phyloP scores from a whole-genome alignment of 2,329 filamentous ascomycete genomes.

The Zymoseptoria passerinii region DNA sequence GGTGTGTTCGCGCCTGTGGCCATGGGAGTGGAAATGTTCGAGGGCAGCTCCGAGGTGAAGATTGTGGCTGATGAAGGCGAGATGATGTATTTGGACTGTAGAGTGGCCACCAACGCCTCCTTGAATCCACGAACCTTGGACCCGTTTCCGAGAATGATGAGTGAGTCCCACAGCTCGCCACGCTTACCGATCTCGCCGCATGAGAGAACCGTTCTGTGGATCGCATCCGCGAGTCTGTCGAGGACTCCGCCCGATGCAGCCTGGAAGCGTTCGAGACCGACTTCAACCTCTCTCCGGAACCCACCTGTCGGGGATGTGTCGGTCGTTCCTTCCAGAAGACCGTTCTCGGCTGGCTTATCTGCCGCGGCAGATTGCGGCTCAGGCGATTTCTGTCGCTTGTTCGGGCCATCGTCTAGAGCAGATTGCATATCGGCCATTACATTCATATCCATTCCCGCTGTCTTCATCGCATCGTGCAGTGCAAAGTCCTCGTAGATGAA shows the following conservation, averaged over 20 bases:
- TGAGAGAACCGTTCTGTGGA: constrained; percentile 74
- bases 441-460: constrained; percentile 39
- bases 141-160: constrained; percentile 89
- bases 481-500: constrained; percentile 67
- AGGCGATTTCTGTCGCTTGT: constrained; percentile 34
- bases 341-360: constrained; percentile 30
- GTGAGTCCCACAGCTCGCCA: constrained; percentile 79
- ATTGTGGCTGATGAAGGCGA: constrained; percentile 90
- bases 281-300: constrained; percentile 57
- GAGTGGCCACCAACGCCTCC: constrained; percentile 73
- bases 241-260: constrained; percentile 60
- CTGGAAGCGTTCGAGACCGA: constrained; percentile 66
- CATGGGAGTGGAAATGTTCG: constrained; percentile 80
- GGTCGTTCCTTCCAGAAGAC: constrained; percentile 17
- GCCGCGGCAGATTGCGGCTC: constrained; percentile 26
- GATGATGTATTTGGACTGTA: constrained; percentile 76
- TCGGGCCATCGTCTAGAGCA: constrained; percentile 41
- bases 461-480: constrained; percentile 46
- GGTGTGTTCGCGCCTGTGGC: constrained; percentile 91
- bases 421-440: constrained; percentile 45
- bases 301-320: constrained; percentile 22
- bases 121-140: constrained; percentile 67
- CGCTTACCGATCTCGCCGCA: constrained; percentile 81
- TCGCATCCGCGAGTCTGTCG: constrained; percentile 72
- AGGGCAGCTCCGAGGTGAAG: constrained; percentile 93